A percentile compares a stretch with the other conserved stretches of the same genome.
Evolutionary conservation across 2,329 filamentous ascomycete species (phyloP).

Genomic region (Botrytis paeoniae): DNA sequence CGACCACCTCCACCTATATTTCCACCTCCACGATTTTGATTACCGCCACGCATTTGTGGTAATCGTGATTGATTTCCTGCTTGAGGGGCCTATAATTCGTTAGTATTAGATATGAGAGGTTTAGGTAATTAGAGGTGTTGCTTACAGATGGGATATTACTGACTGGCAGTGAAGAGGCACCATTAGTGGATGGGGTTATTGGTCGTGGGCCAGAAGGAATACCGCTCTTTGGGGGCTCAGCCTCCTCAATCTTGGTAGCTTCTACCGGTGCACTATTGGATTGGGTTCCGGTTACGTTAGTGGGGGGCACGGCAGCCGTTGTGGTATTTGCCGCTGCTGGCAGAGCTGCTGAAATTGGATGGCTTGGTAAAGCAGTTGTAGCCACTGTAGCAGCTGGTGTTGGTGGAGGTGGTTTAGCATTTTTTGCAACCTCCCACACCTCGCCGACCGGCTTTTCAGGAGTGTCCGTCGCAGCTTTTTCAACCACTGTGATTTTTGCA

Average conservation of each 20-base stretch:
- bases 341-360: background rate
- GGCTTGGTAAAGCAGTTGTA: conserved; percentile 14
- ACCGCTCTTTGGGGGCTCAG: conserved; percentile 22
- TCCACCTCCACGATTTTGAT: conserved; percentile 27
- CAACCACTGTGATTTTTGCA: conserved; percentile 74
- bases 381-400: conserved; percentile 23
- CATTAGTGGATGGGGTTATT: conserved; percentile 26
- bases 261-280: conserved; percentile 27
- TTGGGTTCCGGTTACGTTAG: conserved; percentile 18
- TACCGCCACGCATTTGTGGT: conserved; percentile 34
- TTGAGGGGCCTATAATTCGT: conserved; percentile 27
- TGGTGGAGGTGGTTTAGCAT: conserved; percentile 49
- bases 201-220: conserved; percentile 19
- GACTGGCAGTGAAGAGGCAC: conserved; percentile 24
- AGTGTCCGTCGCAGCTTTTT: conserved; percentile 79
- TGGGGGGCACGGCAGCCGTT: background rate
- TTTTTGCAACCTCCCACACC: conserved; percentile 81
- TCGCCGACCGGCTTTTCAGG: conserved; percentile 79
- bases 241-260: conserved; percentile 23
- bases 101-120: conserved; percentile 7
- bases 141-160: conserved; percentile 35
- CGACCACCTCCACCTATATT: conserved; percentile 16
- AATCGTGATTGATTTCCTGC: conserved; percentile 28
- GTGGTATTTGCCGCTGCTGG: background rate
- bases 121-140: background rate